Evolutionary conservation across 1,139 yeast genomes (phyloP), one percentile per base, ranked within the genome.

Genomic region (Blastobotrys illinoisensis): DNA sequence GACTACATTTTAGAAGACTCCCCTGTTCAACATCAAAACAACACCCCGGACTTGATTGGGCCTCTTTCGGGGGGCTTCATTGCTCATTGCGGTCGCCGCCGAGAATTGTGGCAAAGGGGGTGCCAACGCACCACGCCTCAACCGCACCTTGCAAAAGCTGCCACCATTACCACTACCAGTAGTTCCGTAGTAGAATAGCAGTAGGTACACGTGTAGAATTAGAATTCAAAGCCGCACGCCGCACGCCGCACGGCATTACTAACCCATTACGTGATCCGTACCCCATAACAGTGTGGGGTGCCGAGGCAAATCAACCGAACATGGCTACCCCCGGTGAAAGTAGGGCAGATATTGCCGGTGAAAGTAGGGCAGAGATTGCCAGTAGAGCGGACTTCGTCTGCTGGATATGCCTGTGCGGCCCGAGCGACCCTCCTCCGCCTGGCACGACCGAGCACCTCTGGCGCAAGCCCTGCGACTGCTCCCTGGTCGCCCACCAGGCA

Each of bases 391-490:
- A 26, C 9, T 26, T 26, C 9, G 32, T 26, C 49, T 78, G 82
- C 62, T 77, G 78, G 74, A 77, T 78, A 44, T 78, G 82, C 55
- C 67, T 78, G 21, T 76, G 76, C 1, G 65, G 67, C 2, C 69
- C 66, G 1, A 72, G 67, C 16, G 80, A 76, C 43, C 58, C 64
- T 0, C 78, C 79, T 6, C 67, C 67, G 5, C 58, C 58, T 26
- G 58, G 57, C 9, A 50, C 49, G 36, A 36, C 56, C n/a, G 49
- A 53, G 0, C 65, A 66, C 7, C 70, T 70, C 46, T 74, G 79
- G 71, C 68, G 76, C 18, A 65, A 68, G 18, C 76, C 76, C 1
- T 78, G 81, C 54, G 58, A 61, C 13, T 78, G 81, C 57, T 72
- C 77, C 0, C 60, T 78, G 21, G 62, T 68, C 11, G 80, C 78